Evolutionary conservation across 352 stramenopile genomes (phyloP), one percentile per base, ranked within the genome.

Genomic region (Albugo laibachii): DNA sequence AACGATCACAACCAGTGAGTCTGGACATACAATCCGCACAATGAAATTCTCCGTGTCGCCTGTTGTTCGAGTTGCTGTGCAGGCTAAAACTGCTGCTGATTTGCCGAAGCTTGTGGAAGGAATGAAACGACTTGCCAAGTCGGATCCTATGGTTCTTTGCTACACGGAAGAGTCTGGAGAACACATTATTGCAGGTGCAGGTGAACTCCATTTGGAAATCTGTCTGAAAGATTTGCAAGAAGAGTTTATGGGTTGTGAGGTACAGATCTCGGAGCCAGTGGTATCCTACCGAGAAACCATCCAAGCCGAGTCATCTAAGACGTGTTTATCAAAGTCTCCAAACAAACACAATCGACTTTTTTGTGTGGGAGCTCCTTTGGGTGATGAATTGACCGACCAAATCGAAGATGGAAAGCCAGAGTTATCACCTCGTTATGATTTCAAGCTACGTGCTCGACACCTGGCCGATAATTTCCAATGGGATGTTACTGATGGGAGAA

Each of bases 321-420:
- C 86, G 53, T 97, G 89, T 63, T 69, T 99, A 55, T 97, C 94
- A 51, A 99, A 99, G 89, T 99, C 94, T 55, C 92, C 95, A 40
- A 99, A 99, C 92, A 99, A 99, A 79, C 95, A 99, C 89, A 99
- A 99, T 75, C 89, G 95, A 94, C 84, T 99, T 18, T 99, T 98
- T 75, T 91, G 95, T 57, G 85, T 96, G 48, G 93, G 80, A 38
- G 56, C 69, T 36, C 72, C 89, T 45, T 62, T 99, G 21, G 72
- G 76, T 51, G 77, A 96, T 43, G 95, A 97, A 48, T 75, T 99
- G 20, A 92, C 86, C 18, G 74, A 87, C 18, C 95, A 96, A 55
- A 97, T 99, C 57, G 95, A 99, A 58, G 83, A 98, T 36, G 91
- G 92, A 62, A 95, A 97, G 62, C 69, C 96, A 0, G 77, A 91